Evolutionary conservation across 306 rosid species (phyloP).

Genomic region (Prunus dulcis): DNA sequence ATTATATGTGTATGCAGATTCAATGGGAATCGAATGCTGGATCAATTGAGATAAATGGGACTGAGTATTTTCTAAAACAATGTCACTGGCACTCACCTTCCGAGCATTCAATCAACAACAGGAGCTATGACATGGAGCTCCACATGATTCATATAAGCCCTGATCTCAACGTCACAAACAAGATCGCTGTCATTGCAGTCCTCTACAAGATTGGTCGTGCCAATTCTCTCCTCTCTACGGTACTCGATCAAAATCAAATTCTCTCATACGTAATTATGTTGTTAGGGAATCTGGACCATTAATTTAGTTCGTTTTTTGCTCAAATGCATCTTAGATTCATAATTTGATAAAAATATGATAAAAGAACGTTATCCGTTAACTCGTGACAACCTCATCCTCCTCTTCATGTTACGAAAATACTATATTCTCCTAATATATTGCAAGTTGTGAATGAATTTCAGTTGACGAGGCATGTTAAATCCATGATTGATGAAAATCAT

Average conservation of each 20-base stretch:
- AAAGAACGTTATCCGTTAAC: too few species aligned
- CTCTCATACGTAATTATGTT: too few species aligned
- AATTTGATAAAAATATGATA: too few species aligned
- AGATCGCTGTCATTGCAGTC: conserved; percentile 29
- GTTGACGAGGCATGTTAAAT: conserved; percentile 15
- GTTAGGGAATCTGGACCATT: too few species aligned
- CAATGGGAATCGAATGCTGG: conserved; percentile 55
- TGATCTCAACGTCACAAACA: neutral
- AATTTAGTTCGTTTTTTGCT: too few species aligned
- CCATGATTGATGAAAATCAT: conserved; percentile 7
- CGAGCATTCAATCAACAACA: conserved; percentile 65
- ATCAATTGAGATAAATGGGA: conserved; percentile 47
- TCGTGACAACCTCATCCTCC: too few species aligned
- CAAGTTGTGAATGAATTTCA: neutral
- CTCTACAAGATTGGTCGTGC: conserved; percentile 27
- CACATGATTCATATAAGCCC: conserved; percentile 32
- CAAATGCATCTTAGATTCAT: too few species aligned
- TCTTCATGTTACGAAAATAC: too few species aligned
- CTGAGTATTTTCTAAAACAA: conserved; percentile 42
- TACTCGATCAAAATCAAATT: neutral
- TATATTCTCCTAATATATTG: neutral
- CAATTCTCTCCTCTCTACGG: conserved; percentile 29
- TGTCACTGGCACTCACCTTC: conserved; percentile 84
- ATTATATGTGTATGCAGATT: neutral
- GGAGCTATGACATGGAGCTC: conserved; percentile 45